Evolutionary conservation across 2,329 filamentous ascomycete species (phyloP).

Genomic region (Aurifilum marmelostoma): DNA sequence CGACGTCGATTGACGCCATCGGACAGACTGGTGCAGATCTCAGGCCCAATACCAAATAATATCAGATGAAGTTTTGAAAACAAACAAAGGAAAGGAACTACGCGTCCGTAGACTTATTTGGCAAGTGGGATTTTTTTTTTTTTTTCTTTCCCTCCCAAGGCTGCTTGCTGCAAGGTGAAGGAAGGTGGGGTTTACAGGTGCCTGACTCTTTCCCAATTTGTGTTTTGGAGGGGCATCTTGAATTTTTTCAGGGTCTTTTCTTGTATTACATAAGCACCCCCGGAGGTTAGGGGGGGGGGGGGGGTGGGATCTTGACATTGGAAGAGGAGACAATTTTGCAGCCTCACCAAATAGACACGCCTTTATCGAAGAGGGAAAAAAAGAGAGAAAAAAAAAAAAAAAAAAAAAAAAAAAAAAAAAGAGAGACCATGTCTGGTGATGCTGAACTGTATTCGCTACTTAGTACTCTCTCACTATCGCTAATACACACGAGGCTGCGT

Average conservation of each 20-base stretch:
- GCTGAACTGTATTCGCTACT: background rate
- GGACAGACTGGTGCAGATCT: background rate
- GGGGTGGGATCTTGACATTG: too few species aligned
- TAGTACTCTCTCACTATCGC: conserved; percentile 3
- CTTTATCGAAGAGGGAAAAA: background rate
- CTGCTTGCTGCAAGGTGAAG: background rate
- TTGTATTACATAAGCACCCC: conserved; percentile 20
- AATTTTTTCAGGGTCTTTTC: conserved; percentile 21
- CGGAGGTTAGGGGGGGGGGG: too few species aligned
- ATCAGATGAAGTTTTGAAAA: too few species aligned
- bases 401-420: background rate
- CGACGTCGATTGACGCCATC: conserved; percentile 48
- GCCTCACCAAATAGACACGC: too few species aligned
- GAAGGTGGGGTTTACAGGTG: background rate
- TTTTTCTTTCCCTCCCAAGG: too few species aligned
- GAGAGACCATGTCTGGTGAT: background rate
- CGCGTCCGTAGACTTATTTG: background rate
- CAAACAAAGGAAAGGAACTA: background rate
- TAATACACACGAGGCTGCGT: background rate
- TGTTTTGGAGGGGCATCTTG: conserved; percentile 11
- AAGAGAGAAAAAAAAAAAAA: background rate
- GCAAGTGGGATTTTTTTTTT: background rate
- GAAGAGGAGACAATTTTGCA: too few species aligned
- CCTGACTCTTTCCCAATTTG: background rate
- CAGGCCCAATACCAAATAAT: background rate